Percentiles rank a stretch among this genome's conserved stretches.
Conservation (phyloP, 1,139 yeast species). For the Starmera stellimalicola region DNA sequence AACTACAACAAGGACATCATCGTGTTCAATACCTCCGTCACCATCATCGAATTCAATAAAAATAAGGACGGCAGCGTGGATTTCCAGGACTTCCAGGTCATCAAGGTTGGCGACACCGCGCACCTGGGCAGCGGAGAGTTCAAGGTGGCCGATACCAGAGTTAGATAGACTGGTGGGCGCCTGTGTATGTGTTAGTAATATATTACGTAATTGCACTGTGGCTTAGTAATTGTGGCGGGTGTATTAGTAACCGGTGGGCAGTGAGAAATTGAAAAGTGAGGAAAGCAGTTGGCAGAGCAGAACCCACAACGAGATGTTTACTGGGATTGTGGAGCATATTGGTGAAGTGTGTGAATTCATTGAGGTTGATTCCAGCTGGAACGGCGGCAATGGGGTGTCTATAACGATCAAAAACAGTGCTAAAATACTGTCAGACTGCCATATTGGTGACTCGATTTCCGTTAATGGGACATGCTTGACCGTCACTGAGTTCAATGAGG, state of each 20-base stretch:
- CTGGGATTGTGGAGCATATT: slow-evolving; percentile 84
- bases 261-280: background rate
- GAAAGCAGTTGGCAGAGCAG: background rate
- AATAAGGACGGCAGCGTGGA: slow-evolving; percentile 6
- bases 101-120: slow-evolving; percentile 47
- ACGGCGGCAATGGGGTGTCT: slow-evolving; percentile 79
- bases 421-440: slow-evolving; percentile 64
- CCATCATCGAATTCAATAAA: slow-evolving; percentile 47
- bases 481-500: slow-evolving; percentile 64
- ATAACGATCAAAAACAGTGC: slow-evolving; percentile 56
- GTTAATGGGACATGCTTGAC: slow-evolving; percentile 88
- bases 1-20: slow-evolving; percentile 38
- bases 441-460: slow-evolving; percentile 87
- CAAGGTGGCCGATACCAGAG: slow-evolving; percentile 40
- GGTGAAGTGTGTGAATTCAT: slow-evolving; percentile 37
- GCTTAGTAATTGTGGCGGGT: background rate
- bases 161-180: slow-evolving; percentile 21
- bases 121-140: slow-evolving; percentile 52
- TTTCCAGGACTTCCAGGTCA: slow-evolving; percentile 32
- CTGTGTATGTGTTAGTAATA: too few relatives aligned
- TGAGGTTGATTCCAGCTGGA: slow-evolving; percentile 38
- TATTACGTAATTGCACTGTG: background rate
- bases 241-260: background rate
- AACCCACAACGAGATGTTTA: slow-evolving; percentile 50
- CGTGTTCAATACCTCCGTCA: slow-evolving; percentile 66